phyloP scores from a whole-genome alignment of 2,329 filamentous ascomycete species.

The Lizonia empirigonia region DNA sequence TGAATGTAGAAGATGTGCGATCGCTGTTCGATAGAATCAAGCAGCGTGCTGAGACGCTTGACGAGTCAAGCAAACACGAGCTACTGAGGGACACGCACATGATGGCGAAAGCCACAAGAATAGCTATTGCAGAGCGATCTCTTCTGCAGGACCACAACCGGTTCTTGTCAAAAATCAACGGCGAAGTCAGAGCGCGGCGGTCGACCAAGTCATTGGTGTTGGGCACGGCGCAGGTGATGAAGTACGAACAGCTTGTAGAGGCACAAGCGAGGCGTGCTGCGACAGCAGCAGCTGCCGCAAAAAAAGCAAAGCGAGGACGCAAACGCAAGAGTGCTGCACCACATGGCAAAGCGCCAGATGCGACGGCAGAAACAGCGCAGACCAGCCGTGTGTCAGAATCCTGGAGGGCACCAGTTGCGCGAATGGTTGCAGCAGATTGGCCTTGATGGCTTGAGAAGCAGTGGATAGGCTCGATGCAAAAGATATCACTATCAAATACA shows the following conservation, averaged over 20 bases:
- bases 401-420: too few species aligned
- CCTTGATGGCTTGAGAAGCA: too few species aligned
- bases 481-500: too few species aligned
- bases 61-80: neutral
- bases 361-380: too few species aligned
- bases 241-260: neutral
- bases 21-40: neutral
- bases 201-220: neutral
- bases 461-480: too few species aligned
- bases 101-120: neutral
- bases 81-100: neutral
- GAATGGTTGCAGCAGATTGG: too few species aligned
- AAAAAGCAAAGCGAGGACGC: slow-evolving; percentile 8
- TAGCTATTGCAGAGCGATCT: neutral
- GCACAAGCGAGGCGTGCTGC: neutral
- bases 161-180: neutral
- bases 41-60: neutral
- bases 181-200: neutral
- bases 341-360: neutral
- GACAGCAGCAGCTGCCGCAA: too few species aligned
- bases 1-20: too few species aligned
- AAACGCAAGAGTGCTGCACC: slow-evolving; percentile 9
- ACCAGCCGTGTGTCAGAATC: too few species aligned
- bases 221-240: neutral
- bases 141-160: neutral